phyloP scores from a whole-genome alignment of 176 grass and related monocot genomes.

The Oryza nivara region DNA sequence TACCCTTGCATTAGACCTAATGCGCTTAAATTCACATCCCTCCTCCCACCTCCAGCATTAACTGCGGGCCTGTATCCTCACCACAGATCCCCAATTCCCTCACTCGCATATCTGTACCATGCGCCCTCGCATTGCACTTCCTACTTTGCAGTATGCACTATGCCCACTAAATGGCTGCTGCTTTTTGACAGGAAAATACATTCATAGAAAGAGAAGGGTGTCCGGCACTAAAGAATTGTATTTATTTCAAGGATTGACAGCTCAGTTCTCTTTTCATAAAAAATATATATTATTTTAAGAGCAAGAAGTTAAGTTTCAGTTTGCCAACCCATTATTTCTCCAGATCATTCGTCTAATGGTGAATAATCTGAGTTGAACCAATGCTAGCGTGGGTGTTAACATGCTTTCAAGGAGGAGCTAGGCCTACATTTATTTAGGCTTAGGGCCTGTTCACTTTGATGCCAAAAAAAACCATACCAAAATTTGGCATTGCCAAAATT shows the following conservation, averaged over 20 bases:
- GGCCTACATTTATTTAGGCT: no score
- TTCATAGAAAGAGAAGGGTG: background rate
- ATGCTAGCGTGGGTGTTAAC: no score
- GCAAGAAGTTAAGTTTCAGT: constrained; percentile 16
- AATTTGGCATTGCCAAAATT: no score
- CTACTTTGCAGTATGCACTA: background rate
- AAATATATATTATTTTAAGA: background rate
- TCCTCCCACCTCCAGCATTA: background rate
- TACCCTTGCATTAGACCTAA: background rate
- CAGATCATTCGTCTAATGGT: background rate
- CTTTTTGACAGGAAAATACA: background rate
- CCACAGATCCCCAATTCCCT: background rate
- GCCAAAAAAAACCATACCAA: no score
- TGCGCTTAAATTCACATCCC: background rate
- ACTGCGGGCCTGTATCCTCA: background rate
- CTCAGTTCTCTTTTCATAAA: constrained; percentile 2
- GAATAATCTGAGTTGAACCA: background rate
- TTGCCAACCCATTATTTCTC: background rate
- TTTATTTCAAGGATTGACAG: background rate
- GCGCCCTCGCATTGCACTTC: no score
- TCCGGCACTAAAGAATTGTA: background rate
- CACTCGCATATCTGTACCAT: background rate
- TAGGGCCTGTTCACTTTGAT: no score
- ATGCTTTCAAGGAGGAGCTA: no score
- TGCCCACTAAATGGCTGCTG: background rate